These are phyloP conservation scores for Fusarium dimerum DNA, from an alignment of 2,329 filamentous ascomycete genomes.

Conservation along the genomic window DNA sequence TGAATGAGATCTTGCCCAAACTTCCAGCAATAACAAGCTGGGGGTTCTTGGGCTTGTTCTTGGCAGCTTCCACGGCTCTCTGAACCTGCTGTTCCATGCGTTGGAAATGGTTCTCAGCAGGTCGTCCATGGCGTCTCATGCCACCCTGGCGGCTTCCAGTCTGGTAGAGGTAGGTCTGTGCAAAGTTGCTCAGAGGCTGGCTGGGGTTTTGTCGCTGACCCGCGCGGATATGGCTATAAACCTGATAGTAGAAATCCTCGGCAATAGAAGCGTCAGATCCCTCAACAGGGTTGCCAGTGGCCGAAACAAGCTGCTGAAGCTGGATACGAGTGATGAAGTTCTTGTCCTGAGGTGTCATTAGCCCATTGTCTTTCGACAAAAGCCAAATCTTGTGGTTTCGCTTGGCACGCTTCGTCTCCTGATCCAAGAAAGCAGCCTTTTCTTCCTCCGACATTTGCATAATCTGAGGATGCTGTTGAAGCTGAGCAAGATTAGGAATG, in stretches of 20 bases:
- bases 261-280: conserved; percentile 77
- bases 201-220: conserved; percentile 87
- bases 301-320: conserved; percentile 90
- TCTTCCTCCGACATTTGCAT: conserved; percentile 81
- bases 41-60: conserved; percentile 96
- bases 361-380: conserved; percentile 87
- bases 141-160: conserved; percentile 81
- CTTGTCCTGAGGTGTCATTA: conserved; percentile 99
- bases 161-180: conserved; percentile 96
- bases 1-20: conserved; percentile 97
- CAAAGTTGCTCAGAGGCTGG: conserved; percentile 93
- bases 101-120: conserved; percentile 95
- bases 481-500: conserved; percentile 34
- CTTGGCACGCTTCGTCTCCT: conserved; percentile 94
- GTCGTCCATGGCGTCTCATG: conserved; percentile 73
- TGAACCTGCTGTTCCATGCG: conserved; percentile 99
- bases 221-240: conserved; percentile 91
- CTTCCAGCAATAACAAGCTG: conserved; percentile 96
- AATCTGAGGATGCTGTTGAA: conserved; percentile 45
- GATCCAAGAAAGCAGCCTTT: conserved; percentile 78
- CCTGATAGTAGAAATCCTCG: conserved; percentile 99
- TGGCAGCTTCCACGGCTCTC: conserved; percentile 93
- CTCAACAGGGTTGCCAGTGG: conserved; percentile 84
- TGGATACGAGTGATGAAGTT: conserved; percentile 99
- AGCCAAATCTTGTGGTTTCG: conserved; percentile 97